A percentile compares a stretch with the other conserved stretches of the same genome.
phyloP scores from a whole-genome alignment of 2,329 filamentous ascomycete species.

The Botrytis deweyae region DNA sequence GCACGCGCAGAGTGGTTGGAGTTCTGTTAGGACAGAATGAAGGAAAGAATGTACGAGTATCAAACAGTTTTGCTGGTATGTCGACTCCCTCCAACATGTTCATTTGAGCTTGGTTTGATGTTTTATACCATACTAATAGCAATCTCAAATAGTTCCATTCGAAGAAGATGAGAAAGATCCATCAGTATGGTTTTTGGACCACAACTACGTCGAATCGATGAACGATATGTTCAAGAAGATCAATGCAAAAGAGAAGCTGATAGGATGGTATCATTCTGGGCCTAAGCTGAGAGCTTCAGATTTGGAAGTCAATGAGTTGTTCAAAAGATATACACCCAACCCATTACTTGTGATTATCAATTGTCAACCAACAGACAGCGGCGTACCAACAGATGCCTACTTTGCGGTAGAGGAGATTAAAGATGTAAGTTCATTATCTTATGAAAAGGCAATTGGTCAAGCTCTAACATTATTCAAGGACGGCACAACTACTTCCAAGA shows the following conservation, averaged over 20 bases:
- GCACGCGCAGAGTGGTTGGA: conserved; percentile 84
- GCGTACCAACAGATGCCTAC: conserved; percentile 97
- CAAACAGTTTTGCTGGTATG: conserved; percentile 96
- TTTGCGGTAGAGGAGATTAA: conserved; percentile 99
- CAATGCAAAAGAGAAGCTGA: conserved; percentile 97
- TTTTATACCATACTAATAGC: conserved; percentile 30
- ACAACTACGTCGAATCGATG: conserved; percentile 99
- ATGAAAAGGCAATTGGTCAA: background rate
- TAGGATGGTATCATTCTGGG: conserved; percentile 99
- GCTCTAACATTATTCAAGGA: conserved; percentile 57
- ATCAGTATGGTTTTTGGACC: conserved; percentile 97
- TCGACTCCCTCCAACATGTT: background rate
- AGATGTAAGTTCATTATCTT: conserved; percentile 64
- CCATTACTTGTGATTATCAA: conserved; percentile 97
- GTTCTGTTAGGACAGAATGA: conserved; percentile 94
- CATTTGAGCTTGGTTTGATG: background rate
- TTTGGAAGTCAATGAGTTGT: conserved; percentile 98
- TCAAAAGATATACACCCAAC: conserved; percentile 98
- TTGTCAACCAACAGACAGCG: conserved; percentile 96
- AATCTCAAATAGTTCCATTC: conserved; percentile 71
- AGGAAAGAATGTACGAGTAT: conserved; percentile 92
- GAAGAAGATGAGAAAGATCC: conserved; percentile 99
- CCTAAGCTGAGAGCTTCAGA: conserved; percentile 96
- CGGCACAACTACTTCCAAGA: conserved; percentile 93
- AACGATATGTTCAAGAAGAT: conserved; percentile 99